Base-by-base conservation (phyloP, 352 stramenopile species). In the Phytophthora multivora region DNA sequence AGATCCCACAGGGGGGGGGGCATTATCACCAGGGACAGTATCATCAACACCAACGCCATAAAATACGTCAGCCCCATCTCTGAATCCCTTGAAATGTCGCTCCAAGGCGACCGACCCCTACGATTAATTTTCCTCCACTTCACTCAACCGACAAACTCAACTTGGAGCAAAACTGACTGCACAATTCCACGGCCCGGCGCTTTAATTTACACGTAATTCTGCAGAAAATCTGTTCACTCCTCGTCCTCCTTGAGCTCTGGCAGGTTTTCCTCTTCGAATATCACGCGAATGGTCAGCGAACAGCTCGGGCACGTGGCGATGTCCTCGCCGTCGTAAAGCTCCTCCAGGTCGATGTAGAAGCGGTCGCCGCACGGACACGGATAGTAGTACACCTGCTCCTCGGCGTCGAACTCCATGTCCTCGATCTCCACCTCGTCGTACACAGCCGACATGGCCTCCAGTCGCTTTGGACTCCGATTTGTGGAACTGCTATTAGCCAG, bases 381-480 rank as follows among this genome's bases (percentile, higher is more conserved):
- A 68, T 99, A 99, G 59, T 94, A 98, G 71, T 98, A 99, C 47
- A 92, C 84, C 62, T 97, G 80, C 55, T 96, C 92, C 5, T 92
- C 79, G n/a, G 81, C 84, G 65, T 99, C 86, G 78, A 95, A 99
- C 50, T 93, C 88, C 93, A 99, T 99, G 73, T 99, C 96, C 75
- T 98, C 94, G 65, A 99, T 97, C 84, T 98, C 93, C 31, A 99
- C 93, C 77, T 99, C 97, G 80, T 99, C 97, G 77, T 99, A 99
- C 52, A 99, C 67, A 2, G 67, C 81, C 33, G 86, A 88, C 85
- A 96, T 95, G n/a, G n/a, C n/a, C 18, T 23, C 21, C 21, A 23
- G 38, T 51, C 21, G 39, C 25, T 51, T 36, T 30, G 50, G 9
- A 41, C 40, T 47, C 2, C 49, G 12, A 21, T 25, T 28, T 26